Base-by-base conservation (phyloP, 208 protist species). In the Acanthamoeba royreba region DNA sequence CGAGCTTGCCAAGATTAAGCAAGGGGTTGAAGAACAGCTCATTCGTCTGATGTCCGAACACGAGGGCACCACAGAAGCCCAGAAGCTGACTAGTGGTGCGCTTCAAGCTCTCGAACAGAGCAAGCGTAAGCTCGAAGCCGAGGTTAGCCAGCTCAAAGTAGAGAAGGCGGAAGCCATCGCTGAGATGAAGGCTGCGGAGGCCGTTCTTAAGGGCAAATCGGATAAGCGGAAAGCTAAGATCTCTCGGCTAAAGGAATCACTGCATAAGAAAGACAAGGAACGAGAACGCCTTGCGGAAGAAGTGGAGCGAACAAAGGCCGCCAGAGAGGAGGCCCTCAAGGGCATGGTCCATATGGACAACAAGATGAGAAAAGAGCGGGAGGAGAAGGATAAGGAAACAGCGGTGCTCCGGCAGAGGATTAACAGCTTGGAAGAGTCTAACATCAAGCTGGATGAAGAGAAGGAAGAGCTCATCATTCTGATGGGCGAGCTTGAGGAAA, bases 281-380 rank as follows among this genome's bases (percentile, higher is more conserved):
- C 25, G 31, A 0, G 53, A 31, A 22, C 46, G 38, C 28, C 11
- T 89, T 9, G 42, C 46, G 4, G 53, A 61, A 22, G 81, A 89
- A 40, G 4, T 89, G 0, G n/a, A 40, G 81, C 46, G 81, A 13
- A 19, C 40, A 8, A 4, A 33, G 13, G 46, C 15, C 28, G 53
- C 49, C 81, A 55, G 38, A 47, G 81, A 89, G 28, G 81, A 89
- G 81, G 46, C 42, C 17, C 46, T 89, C 3, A 55, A 22, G 81
- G 53, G 46, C 81, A 55, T 89, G 46, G 38, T 89, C 22, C 81
- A 89, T 3, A 89, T 89, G 81, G 81, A 89, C 47, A 89, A 89
- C 53, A 89, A 89, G 53, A 63, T 61, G 28, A 28, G 81, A 9
- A 4, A n/a, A 22, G 53, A 89, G 49, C 46, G 53, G 35, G 81